A percentile compares a stretch with the other conserved stretches of the same genome.
Conservation (phyloP, 257 asterid genomes). For the Solanum pinnatisectum region DNA sequence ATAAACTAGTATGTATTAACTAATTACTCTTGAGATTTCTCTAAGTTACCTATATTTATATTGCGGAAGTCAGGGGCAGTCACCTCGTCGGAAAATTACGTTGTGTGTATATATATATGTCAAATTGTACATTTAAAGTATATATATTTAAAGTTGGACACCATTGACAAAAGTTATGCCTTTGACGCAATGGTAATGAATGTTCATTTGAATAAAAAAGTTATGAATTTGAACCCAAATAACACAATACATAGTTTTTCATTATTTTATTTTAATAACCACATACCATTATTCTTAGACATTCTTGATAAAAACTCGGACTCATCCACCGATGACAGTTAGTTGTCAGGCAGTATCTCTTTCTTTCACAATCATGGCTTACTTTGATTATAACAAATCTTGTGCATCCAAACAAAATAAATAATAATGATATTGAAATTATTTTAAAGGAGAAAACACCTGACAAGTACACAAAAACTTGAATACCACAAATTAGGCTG, state of each 20-base stretch:
- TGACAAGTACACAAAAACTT: background rate
- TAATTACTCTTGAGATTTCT: background rate
- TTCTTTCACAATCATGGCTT: background rate
- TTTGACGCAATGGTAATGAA: fast-evolving
- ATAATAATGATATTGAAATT: background rate
- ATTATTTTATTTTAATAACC: no score
- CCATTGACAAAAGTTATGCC: no score
- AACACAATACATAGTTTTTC: no score
- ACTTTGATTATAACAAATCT: background rate
- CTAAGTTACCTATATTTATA: background rate
- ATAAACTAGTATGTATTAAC: no score
- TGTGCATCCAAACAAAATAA: background rate
- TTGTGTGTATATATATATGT: no score
- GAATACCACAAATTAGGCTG: constrained; percentile 2
- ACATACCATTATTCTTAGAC: no score
- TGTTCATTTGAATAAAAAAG: no score
- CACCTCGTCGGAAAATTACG: background rate
- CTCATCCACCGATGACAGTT: background rate
- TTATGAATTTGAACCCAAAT: background rate
- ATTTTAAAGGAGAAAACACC: background rate
- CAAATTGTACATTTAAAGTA: no score
- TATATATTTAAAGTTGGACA: background rate
- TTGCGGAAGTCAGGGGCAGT: background rate
- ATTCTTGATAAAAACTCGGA: no score
- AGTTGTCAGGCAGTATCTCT: constrained; percentile 27